Percentiles rank a stretch among this genome's conserved stretches.
phyloP scores from a whole-genome alignment of 306 rosid genomes.

The Pueraria montana region DNA sequence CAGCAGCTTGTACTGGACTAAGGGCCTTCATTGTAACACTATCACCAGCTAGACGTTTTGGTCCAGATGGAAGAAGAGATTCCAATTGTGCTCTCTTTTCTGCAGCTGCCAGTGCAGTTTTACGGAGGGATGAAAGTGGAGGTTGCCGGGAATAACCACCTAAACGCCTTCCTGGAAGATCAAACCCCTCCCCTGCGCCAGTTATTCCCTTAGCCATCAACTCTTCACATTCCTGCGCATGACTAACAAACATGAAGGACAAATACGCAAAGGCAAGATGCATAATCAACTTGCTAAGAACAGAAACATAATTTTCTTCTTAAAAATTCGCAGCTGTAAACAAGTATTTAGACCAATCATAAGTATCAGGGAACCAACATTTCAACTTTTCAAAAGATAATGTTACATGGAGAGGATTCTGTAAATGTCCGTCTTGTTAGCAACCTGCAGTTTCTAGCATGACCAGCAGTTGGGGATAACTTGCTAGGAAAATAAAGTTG shows the following conservation, averaged over 20 bases:
- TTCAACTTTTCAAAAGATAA: constrained; percentile 11
- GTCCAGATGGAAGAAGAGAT: constrained; percentile 87
- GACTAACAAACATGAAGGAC: constrained; percentile 20
- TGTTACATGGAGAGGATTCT: constrained; percentile 19
- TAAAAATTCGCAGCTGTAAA: constrained; percentile 2
- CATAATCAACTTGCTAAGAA: constrained; percentile 21
- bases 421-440: background rate
- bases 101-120: constrained; percentile 81
- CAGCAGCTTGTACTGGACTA: constrained; percentile 96
- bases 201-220: constrained; percentile 81
- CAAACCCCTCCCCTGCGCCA: constrained; percentile 85
- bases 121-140: constrained; percentile 75
- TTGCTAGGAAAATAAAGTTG: constrained; percentile 35
- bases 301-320: constrained; percentile 16
- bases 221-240: constrained; percentile 88
- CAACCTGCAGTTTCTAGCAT: constrained; percentile 22
- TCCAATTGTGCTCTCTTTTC: constrained; percentile 75
- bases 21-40: constrained; percentile 77
- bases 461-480: background rate
- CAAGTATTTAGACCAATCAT: background rate
- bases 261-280: constrained; percentile 27
- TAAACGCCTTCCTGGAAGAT: constrained; percentile 88
- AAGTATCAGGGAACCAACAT: constrained; percentile 3
- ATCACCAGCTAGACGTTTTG: constrained; percentile 92
- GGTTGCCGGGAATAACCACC: constrained; percentile 79